phyloP scores from a whole-genome alignment of 2,329 filamentous ascomycete species.

The Daldinia sp. region DNA sequence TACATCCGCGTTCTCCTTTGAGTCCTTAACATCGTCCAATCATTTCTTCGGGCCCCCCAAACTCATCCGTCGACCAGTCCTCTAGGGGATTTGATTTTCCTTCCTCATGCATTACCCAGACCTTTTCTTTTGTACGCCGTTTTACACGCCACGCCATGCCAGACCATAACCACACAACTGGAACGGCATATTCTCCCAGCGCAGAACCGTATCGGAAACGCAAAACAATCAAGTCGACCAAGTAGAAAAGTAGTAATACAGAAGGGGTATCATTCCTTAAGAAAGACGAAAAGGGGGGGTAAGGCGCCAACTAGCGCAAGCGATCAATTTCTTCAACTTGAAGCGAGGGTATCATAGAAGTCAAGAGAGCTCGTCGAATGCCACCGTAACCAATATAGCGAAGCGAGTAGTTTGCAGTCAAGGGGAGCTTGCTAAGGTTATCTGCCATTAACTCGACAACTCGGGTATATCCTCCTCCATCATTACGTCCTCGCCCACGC shows the following conservation, averaged over 20 bases:
- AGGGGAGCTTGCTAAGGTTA: slow-evolving; percentile 22
- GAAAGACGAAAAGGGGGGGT: slow-evolving; percentile 14
- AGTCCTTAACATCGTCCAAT: slow-evolving; percentile 19
- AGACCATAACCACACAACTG: slow-evolving; percentile 5
- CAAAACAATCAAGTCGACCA: slow-evolving; percentile 3
- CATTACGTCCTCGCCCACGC: slow-evolving; percentile 8
- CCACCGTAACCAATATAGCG: slow-evolving; percentile 10
- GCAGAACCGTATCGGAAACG: slow-evolving; percentile 7
- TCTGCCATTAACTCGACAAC: slow-evolving; percentile 18
- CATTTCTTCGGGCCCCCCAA: slow-evolving; percentile 11
- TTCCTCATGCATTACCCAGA: slow-evolving; percentile 18
- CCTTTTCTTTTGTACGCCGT: slow-evolving; percentile 22
- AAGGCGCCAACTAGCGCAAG: slow-evolving; percentile 8
- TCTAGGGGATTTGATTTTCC: not conserved
- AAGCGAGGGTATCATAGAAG: slow-evolving; percentile 28
- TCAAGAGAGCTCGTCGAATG: slow-evolving; percentile 8
- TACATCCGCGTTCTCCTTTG: not conserved
- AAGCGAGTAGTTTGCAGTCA: not conserved
- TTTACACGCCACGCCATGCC: slow-evolving; percentile 17
- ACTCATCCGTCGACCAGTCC: slow-evolving; percentile 11
- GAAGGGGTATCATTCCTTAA: slow-evolving; percentile 26
- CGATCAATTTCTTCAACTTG: slow-evolving; percentile 12
- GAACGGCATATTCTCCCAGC: not conserved
- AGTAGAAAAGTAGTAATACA: slow-evolving; percentile 31
- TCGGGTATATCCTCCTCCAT: slow-evolving; percentile 30